Evolutionary conservation across 2,329 filamentous ascomycete genomes (phyloP).

Genomic region (Pyrenophora tritici-repentis): DNA sequence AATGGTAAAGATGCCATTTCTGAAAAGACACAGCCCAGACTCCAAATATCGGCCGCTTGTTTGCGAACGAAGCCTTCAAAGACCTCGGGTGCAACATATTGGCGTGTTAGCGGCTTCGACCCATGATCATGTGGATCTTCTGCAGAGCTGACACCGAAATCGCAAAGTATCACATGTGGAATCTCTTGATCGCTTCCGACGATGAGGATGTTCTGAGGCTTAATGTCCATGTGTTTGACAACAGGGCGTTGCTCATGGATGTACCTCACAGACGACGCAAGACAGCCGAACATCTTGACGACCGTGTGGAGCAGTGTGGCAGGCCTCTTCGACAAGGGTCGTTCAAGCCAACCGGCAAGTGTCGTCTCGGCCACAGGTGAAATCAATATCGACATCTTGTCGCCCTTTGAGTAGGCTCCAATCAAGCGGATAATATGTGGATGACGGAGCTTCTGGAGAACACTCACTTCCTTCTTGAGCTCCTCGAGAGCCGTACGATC

Average conservation of each 20-base stretch:
- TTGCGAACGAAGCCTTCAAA: constrained; percentile 34
- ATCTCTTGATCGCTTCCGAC: constrained; percentile 35
- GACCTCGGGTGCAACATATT: constrained; percentile 46
- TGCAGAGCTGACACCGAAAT: constrained; percentile 45
- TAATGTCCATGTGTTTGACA: constrained; percentile 47
- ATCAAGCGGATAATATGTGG: constrained; percentile 48
- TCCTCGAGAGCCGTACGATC: constrained; percentile 38
- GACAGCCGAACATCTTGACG: constrained; percentile 45
- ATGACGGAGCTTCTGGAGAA: constrained; percentile 47
- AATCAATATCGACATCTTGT: constrained; percentile 46
- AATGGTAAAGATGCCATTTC: constrained; percentile 73
- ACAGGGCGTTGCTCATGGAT: constrained; percentile 45
- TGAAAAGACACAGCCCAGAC: constrained; percentile 90
- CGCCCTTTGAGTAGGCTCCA: constrained; percentile 42
- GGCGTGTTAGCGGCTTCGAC: constrained; percentile 36
- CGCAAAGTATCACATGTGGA: constrained; percentile 44
- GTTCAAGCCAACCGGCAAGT: constrained; percentile 42
- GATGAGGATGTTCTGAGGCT: constrained; percentile 47
- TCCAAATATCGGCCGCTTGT: constrained; percentile 78
- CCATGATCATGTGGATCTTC: constrained; percentile 26
- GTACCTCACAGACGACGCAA: constrained; percentile 43
- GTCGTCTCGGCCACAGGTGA: constrained; percentile 46
- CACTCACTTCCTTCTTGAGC: constrained; percentile 42
- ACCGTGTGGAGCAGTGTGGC: constrained; percentile 30
- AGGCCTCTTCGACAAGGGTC: constrained; percentile 23